Percentiles rank a stretch among this genome's conserved stretches.
phyloP scores from a whole-genome alignment of 2,329 filamentous ascomycete species.

The Emergomyces africanus region DNA sequence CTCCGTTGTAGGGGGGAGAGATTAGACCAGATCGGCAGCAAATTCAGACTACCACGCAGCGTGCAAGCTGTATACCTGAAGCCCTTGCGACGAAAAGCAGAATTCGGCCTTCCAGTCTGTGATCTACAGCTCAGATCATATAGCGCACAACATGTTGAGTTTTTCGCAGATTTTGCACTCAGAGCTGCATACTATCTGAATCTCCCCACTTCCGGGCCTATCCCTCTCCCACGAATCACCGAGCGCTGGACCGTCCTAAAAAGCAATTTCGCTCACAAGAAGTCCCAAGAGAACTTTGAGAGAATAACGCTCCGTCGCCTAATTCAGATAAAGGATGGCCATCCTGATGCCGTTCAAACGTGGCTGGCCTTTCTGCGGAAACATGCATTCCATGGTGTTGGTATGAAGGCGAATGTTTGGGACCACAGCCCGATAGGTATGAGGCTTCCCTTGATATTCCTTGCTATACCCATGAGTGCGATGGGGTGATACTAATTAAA shows the following conservation, averaged over 20 bases:
- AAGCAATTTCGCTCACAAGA: slow-evolving; percentile 89
- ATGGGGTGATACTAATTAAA: slow-evolving; percentile 5
- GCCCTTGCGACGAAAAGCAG: slow-evolving; percentile 61
- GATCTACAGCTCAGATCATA: slow-evolving; percentile 90
- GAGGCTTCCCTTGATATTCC: slow-evolving; percentile 9
- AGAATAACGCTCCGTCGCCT: slow-evolving; percentile 71
- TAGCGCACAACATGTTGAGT: slow-evolving; percentile 77
- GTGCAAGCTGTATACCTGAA: slow-evolving; percentile 78
- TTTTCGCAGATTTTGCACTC: slow-evolving; percentile 88
- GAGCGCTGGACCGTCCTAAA: slow-evolving; percentile 92
- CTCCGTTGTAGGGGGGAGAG: slow-evolving; percentile 22
- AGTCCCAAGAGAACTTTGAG: slow-evolving; percentile 96
- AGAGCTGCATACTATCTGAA: slow-evolving; percentile 89
- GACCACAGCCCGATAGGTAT: slow-evolving; percentile 65
- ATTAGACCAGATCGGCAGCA: slow-evolving; percentile 20
- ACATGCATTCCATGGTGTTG: slow-evolving; percentile 88
- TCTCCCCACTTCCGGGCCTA: slow-evolving; percentile 71
- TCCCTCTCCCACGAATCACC: slow-evolving; percentile 71
- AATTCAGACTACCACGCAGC: slow-evolving; percentile 55
- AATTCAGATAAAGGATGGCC: slow-evolving; percentile 85
- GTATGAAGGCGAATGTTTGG: slow-evolving; percentile 98
- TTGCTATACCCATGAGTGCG: slow-evolving; percentile 2
- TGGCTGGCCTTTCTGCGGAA: slow-evolving; percentile 91
- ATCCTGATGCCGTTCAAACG: slow-evolving; percentile 74
- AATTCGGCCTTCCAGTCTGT: slow-evolving; percentile 71